phyloP scores from a whole-genome alignment of 164 flowering plant genomes.

The Magnolia officinalis region DNA sequence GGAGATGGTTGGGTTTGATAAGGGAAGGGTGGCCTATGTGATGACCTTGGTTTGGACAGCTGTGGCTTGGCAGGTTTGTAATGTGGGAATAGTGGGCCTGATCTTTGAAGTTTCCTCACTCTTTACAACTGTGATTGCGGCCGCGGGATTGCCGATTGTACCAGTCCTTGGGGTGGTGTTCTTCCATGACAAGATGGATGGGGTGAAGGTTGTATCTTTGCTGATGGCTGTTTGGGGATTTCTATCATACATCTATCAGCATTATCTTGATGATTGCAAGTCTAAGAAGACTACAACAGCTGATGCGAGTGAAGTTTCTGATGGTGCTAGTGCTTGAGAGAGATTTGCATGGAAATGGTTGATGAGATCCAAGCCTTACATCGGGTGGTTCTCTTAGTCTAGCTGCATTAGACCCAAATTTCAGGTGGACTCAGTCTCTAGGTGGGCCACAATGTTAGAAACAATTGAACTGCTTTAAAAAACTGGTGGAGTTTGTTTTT shows the following conservation, averaged over 20 bases:
- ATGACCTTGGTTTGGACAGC: constrained; percentile 13
- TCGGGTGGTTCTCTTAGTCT: too few relatives aligned
- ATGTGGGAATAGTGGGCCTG: constrained; percentile 19
- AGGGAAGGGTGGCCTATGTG: neutral
- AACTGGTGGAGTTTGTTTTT: too few relatives aligned
- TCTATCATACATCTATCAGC: constrained; percentile 26
- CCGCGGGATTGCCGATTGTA: constrained; percentile 14
- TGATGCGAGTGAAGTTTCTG: neutral
- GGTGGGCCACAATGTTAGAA: too few relatives aligned
- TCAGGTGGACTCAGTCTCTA: too few relatives aligned
- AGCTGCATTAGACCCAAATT: too few relatives aligned
- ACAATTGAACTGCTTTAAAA: too few relatives aligned
- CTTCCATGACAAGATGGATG: constrained; percentile 34
- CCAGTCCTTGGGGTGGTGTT: constrained; percentile 26
- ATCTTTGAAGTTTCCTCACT: constrained; percentile 28
- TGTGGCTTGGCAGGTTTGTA: neutral
- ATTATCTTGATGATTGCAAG: constrained; percentile 26
- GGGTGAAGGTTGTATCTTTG: constrained; percentile 27
- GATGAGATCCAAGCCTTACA: too few relatives aligned
- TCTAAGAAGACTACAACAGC: neutral
- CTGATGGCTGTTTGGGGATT: constrained; percentile 29
- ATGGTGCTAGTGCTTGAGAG: too few relatives aligned
- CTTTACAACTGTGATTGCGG: neutral
- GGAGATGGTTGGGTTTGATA: constrained; percentile 26
- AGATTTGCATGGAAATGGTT: too few relatives aligned